Conservation (phyloP, 768 basidiomycete genomes). For the Mycena venus region DNA sequence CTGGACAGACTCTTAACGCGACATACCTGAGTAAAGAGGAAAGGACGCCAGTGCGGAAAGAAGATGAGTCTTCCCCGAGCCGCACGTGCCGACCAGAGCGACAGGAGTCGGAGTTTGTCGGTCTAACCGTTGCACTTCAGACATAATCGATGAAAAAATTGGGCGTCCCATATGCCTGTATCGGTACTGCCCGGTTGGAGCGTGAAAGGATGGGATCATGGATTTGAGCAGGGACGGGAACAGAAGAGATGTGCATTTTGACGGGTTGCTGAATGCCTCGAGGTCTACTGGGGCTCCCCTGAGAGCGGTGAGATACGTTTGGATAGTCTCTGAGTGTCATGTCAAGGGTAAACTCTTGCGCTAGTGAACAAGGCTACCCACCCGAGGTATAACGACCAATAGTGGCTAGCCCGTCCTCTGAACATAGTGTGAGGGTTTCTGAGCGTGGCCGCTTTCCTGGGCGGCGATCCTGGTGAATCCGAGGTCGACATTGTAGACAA, state of each 20-base stretch:
- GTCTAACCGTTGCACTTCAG: constrained; percentile 13
- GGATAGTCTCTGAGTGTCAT: constrained; percentile 2
- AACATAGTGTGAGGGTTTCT: constrained; percentile 8
- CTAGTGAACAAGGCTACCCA: background rate
- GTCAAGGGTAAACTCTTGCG: background rate
- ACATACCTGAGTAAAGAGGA: constrained; percentile 26
- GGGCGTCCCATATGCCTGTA: constrained; percentile 25
- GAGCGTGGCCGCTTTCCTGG: constrained; percentile 30
- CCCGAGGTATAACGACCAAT: constrained; percentile 24
- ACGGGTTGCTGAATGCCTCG: background rate
- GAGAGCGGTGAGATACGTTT: constrained; percentile 5
- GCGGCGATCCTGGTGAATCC: constrained; percentile 8
- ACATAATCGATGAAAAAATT: constrained; percentile 11
- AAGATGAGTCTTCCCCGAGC: constrained; percentile 29
- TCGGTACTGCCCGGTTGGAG: constrained; percentile 9
- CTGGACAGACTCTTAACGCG: background rate
- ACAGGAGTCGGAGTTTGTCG: constrained; percentile 12
- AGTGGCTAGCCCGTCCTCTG: background rate
- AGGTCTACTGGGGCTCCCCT: background rate
- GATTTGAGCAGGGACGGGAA: constrained; percentile 33
- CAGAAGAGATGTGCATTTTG: constrained; percentile 2
- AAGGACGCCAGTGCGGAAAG: constrained; percentile 27
- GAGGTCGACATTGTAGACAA: constrained; percentile 1
- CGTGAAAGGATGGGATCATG: constrained; percentile 4
- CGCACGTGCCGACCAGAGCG: constrained; percentile 21